phyloP scores from a whole-genome alignment of 306 rosid species.

The Lithocarpus polystachyus region DNA sequence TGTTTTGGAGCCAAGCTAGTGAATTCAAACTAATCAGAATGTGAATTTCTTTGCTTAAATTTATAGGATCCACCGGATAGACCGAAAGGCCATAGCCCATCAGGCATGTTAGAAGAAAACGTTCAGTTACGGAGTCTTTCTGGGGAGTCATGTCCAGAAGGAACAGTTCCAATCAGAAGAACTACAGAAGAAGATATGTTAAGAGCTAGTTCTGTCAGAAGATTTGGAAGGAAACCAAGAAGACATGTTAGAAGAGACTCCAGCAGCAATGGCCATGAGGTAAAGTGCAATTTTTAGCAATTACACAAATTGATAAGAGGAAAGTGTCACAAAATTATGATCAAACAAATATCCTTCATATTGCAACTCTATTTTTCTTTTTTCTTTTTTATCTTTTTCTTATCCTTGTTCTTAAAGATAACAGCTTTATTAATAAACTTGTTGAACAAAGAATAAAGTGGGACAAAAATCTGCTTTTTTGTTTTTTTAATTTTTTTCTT shows the following conservation, averaged over 20 bases:
- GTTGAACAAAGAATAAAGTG: constrained; percentile 4
- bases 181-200: constrained; percentile 69
- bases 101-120: constrained; percentile 30
- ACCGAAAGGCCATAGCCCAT: constrained; percentile 43
- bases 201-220: constrained; percentile 70
- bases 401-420: background rate
- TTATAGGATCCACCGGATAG: constrained; percentile 79
- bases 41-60: constrained; percentile 10
- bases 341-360: background rate
- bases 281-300: constrained; percentile 17
- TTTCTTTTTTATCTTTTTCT: background rate
- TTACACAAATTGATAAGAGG: background rate
- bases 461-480: constrained; percentile 16
- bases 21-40: background rate
- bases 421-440: background rate
- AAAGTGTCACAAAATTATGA: background rate
- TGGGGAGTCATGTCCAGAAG: constrained; percentile 79
- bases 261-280: constrained; percentile 94
- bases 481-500: background rate
- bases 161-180: constrained; percentile 86
- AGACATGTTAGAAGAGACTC: constrained; percentile 77
- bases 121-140: constrained; percentile 69
- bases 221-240: constrained; percentile 72
- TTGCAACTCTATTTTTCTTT: background rate
- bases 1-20: background rate